phyloP scores from a whole-genome alignment of 1,284 basidiomycete genomes.

The Sparassis latifolia region DNA sequence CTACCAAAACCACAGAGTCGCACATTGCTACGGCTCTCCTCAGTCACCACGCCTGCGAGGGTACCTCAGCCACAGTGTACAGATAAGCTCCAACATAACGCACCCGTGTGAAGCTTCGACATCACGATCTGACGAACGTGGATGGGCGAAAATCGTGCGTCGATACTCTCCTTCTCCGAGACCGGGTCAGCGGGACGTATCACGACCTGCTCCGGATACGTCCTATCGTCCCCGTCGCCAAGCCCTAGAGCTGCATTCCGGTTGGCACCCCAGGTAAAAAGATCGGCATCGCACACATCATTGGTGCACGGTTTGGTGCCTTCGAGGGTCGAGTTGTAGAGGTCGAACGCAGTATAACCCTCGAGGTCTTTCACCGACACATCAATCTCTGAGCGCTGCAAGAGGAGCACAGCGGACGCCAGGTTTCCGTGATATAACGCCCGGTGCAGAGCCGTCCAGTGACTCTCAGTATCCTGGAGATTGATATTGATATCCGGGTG shows the following conservation, averaged over 20 bases:
- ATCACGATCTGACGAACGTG: constrained; percentile 67
- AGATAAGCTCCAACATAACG: constrained; percentile 1
- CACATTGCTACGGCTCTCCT: constrained; percentile 68
- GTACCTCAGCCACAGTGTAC: not conserved
- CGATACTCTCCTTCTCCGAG: constrained; percentile 21
- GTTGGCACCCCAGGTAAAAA: constrained; percentile 93
- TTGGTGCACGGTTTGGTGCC: constrained; percentile 54
- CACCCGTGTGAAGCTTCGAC: constrained; percentile 77
- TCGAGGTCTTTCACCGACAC: constrained; percentile 77
- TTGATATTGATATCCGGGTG: constrained; percentile 82
- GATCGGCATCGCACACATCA: constrained; percentile 42
- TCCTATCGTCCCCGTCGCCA: constrained; percentile 75
- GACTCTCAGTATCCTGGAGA: constrained; percentile 74
- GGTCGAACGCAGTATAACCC: constrained; percentile 89
- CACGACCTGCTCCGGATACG: constrained; percentile 74
- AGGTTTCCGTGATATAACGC: constrained; percentile 88
- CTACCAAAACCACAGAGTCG: constrained; percentile 84
- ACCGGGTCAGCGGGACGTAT: constrained; percentile 27
- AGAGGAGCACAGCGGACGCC: constrained; percentile 67
- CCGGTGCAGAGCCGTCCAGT: constrained; percentile 90
- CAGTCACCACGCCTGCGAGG: constrained; percentile 58
- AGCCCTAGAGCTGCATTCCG: constrained; percentile 83
- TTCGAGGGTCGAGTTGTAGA: constrained; percentile 88
- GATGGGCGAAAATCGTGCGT: constrained; percentile 50
- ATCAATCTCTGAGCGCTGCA: constrained; percentile 75